A percentile compares a stretch with the other conserved stretches of the same genome.
These are phyloP conservation scores for Taiwanofungus camphoratus DNA, from an alignment of 1,284 basidiomycete species.

Conservation along the genomic window DNA sequence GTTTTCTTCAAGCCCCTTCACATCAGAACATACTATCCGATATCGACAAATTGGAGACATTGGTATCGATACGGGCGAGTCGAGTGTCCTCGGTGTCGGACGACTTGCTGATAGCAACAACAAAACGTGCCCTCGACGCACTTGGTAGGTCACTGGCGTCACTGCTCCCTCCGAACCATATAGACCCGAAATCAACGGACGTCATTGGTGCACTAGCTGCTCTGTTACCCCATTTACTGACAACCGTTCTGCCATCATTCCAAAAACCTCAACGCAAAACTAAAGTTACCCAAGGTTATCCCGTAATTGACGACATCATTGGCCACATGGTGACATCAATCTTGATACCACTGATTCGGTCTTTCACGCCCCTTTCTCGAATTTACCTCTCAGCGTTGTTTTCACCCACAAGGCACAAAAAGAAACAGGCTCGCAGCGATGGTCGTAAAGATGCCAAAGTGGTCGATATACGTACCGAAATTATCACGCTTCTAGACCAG, in stretches of 20 bases:
- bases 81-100: conserved; percentile 9
- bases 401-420: neutral
- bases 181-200: conserved; percentile 1
- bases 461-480: conserved; percentile 20
- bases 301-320: conserved; percentile 17
- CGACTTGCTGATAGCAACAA: conserved; percentile 12
- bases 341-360: conserved; percentile 22
- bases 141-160: conserved; percentile 12
- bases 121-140: conserved; percentile 15
- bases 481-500: conserved; percentile 14
- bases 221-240: conserved; percentile 18
- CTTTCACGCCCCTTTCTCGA: conserved; percentile 19
- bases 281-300: neutral
- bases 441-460: neutral
- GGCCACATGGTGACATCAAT: conserved; percentile 17
- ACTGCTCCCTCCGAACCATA: conserved; percentile 8
- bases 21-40: conserved; percentile 9
- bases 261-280: conserved; percentile 2
- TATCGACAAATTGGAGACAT: conserved; percentile 17
- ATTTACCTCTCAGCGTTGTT: conserved; percentile 14
- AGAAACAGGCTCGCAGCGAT: conserved; percentile 1
- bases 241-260: conserved; percentile 15
- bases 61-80: conserved; percentile 12
- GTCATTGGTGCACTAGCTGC: conserved; percentile 13
- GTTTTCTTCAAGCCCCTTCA: neutral